These are phyloP conservation scores for Trametopsis cervina DNA, from an alignment of 768 basidiomycete species.

Conservation along the genomic window DNA sequence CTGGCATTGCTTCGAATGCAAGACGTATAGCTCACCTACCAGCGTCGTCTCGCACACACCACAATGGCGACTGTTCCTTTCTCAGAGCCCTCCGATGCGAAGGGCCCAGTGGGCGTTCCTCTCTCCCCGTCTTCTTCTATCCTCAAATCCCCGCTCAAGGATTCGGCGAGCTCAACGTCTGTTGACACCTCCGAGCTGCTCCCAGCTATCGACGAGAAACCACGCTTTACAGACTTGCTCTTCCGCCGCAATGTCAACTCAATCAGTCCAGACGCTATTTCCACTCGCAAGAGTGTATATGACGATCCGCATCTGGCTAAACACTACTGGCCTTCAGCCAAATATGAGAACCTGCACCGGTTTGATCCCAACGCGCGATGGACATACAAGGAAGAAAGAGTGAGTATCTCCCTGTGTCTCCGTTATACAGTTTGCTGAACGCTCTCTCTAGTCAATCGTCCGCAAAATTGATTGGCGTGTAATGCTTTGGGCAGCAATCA, in stretches of 20 bases:
- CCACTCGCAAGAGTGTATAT: constrained; percentile 50
- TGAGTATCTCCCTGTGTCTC: constrained; percentile 15
- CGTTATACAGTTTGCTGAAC: neutral
- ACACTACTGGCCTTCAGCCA: constrained; percentile 39
- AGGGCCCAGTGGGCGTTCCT: neutral
- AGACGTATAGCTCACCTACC: neutral
- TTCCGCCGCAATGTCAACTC: constrained; percentile 5
- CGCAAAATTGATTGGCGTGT: constrained; percentile 53
- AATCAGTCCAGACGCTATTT: constrained; percentile 38
- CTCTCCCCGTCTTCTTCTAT: constrained; percentile 8
- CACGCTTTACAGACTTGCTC: constrained; percentile 13
- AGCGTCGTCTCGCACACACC: neutral
- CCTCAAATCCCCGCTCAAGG: constrained; percentile 1
- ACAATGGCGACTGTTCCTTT: neutral
- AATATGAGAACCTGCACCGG: constrained; percentile 50
- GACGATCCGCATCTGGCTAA: constrained; percentile 42
- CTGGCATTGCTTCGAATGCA: neutral
- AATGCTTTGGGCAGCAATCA: constrained; percentile 48
- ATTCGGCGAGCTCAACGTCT: neutral
- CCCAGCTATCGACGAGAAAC: constrained; percentile 12
- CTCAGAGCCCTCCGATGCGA: constrained; percentile 1
- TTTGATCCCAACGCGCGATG: constrained; percentile 58
- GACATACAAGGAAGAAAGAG: constrained; percentile 59
- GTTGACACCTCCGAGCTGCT: constrained; percentile 4
- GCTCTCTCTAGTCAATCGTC: constrained; percentile 30